Conservation (phyloP, 1,284 basidiomycete species). For the Rhodotorula sp. region DNA sequence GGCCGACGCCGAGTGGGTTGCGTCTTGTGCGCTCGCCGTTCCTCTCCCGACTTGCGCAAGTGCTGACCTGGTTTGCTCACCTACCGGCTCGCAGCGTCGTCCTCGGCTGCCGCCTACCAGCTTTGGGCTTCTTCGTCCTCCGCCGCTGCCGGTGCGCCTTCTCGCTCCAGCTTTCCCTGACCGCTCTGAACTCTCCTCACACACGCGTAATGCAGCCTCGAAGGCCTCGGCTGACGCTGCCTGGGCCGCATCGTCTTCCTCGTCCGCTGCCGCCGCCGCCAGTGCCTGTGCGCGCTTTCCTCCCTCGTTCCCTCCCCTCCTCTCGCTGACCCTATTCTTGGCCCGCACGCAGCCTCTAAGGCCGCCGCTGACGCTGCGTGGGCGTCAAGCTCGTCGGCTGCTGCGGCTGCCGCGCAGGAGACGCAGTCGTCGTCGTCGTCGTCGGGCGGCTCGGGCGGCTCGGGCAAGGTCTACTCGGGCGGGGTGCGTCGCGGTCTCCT, state of each 20-base stretch:
- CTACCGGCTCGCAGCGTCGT: neutral
- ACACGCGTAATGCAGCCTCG: neutral
- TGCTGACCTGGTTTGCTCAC: too few species aligned
- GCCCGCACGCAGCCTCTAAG: conserved; percentile 5
- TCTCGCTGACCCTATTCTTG: neutral
- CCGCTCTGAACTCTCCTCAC: neutral
- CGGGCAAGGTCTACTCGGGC: conserved; percentile 13
- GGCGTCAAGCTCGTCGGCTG: conserved; percentile 6
- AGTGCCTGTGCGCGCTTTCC: neutral
- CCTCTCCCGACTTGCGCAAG: neutral
- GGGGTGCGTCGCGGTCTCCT: neutral
- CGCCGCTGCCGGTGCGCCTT: conserved; percentile 15
- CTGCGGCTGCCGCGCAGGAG: conserved; percentile 5
- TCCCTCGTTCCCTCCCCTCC: neutral
- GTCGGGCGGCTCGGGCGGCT: neutral
- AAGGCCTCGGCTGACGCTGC: conserved; percentile 9
- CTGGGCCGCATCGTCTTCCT: conserved; percentile 16
- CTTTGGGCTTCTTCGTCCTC: conserved; percentile 16
- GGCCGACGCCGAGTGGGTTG: conserved; percentile 4
- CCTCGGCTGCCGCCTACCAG: conserved; percentile 2
- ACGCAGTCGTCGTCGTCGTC: conserved; percentile 6
- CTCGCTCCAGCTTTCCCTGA: too few species aligned
- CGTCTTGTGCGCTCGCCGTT: neutral
- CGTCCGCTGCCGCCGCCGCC: conserved; percentile 19
- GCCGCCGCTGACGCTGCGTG: conserved; percentile 28